phyloP scores from a whole-genome alignment of 2,329 filamentous ascomycete species.

The Aspergillus intermedius region DNA sequence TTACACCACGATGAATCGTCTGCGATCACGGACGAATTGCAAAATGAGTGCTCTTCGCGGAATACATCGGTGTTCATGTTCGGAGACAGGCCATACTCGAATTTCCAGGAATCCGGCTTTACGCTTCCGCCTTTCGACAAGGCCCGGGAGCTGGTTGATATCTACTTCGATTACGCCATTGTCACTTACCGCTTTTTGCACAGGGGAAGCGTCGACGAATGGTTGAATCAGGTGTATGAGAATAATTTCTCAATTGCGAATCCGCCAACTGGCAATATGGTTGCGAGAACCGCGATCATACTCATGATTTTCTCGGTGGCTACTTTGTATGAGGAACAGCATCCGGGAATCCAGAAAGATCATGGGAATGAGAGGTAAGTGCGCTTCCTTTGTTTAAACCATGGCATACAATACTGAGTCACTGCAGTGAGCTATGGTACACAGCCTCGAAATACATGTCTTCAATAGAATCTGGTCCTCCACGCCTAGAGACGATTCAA shows the following conservation, averaged over 20 bases:
- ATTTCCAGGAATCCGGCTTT: conserved; percentile 28
- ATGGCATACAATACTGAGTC: not conserved
- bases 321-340: conserved; percentile 41
- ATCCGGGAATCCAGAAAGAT: conserved; percentile 18
- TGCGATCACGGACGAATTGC: conserved; percentile 21
- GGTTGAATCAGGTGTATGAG: conserved; percentile 39
- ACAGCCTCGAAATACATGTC: conserved; percentile 31
- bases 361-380: conserved; percentile 24
- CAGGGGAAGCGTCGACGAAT: conserved; percentile 46
- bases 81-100: conserved; percentile 46
- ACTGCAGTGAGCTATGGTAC: conserved; percentile 32
- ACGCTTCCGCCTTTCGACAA: conserved; percentile 35
- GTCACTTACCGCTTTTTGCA: conserved; percentile 56
- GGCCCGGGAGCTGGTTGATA: conserved; percentile 41
- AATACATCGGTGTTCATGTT: conserved; percentile 45
- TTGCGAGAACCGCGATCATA: conserved; percentile 44
- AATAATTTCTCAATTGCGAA: conserved; percentile 31
- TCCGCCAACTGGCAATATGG: conserved; percentile 35
- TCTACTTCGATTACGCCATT: conserved; percentile 57
- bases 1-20: conserved; percentile 49
- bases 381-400: not conserved
- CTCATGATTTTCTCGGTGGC: conserved; percentile 46
- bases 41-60: conserved; percentile 25
- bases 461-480: conserved; percentile 46
- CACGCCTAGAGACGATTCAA: conserved; percentile 52